phyloP scores from a whole-genome alignment of 129 eudicot species.

The Escallonia rubra region DNA sequence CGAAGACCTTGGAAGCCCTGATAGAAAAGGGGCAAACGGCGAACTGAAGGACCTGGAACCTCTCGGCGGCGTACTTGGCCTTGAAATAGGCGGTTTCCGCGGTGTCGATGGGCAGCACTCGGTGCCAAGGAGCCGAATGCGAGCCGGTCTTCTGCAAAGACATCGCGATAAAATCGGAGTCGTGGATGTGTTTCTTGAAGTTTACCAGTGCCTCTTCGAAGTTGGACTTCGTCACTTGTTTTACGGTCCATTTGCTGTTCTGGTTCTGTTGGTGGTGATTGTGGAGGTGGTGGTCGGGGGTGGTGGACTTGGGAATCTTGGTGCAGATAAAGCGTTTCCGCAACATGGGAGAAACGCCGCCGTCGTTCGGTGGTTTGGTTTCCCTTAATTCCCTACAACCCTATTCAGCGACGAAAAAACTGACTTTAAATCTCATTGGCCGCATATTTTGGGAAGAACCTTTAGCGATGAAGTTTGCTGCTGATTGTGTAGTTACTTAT shows the following conservation, averaged over 20 bases:
- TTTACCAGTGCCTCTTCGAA: slow-evolving; percentile 44
- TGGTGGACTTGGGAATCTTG: slow-evolving; percentile 14
- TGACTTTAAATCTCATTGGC: too few relatives aligned
- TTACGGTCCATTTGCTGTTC: slow-evolving; percentile 34
- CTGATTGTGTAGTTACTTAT: too few relatives aligned
- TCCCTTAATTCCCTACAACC: too few relatives aligned
- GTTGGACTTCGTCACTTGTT: slow-evolving; percentile 77
- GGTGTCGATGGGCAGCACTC: slow-evolving; percentile 58
- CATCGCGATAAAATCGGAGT: slow-evolving; percentile 69
- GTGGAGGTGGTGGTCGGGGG: slow-evolving; percentile 3
- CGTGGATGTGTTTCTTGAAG: slow-evolving; percentile 34
- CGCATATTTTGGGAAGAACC: too few relatives aligned
- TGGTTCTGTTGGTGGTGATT: slow-evolving; percentile 3
- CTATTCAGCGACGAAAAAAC: too few relatives aligned
- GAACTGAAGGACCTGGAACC: slow-evolving; percentile 81
- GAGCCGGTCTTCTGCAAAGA: slow-evolving; percentile 80
- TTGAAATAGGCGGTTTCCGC: slow-evolving; percentile 64
- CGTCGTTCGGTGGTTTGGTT: too few relatives aligned
- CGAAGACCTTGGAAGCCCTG: slow-evolving; percentile 58
- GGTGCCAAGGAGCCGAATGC: slow-evolving; percentile 73
- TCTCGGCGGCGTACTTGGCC: slow-evolving; percentile 68
- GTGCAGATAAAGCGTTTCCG: slow-evolving; percentile 42
- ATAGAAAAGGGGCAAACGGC: slow-evolving; percentile 87
- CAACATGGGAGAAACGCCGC: slow-evolving; percentile 9
- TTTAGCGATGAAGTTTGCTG: too few relatives aligned